Percentiles rank a stretch among this genome's conserved stretches.
phyloP scores from a whole-genome alignment of 2,329 filamentous ascomycete genomes.

The Coniochaeta ligniaria region DNA sequence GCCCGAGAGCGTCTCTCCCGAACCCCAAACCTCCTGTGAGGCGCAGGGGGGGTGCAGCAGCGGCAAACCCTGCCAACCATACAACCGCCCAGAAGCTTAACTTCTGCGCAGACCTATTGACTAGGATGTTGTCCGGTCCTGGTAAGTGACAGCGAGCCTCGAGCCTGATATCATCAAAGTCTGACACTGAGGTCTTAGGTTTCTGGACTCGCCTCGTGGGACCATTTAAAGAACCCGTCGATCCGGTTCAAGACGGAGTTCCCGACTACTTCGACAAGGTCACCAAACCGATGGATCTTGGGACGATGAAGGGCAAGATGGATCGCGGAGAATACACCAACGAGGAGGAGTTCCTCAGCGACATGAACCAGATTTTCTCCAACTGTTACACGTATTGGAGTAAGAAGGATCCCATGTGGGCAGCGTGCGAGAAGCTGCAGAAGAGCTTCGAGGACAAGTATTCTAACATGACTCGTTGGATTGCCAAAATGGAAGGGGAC shows the following conservation, averaged over 20 bases:
- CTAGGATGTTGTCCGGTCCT: slow-evolving; percentile 54
- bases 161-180: background rate
- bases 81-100: slow-evolving; percentile 39
- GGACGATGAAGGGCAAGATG: slow-evolving; percentile 54
- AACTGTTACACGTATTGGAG: slow-evolving; percentile 61
- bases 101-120: slow-evolving; percentile 51
- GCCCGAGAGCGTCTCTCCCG: slow-evolving; percentile 21
- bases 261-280: slow-evolving; percentile 56
- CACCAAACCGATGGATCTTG: slow-evolving; percentile 55
- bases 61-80: slow-evolving; percentile 19
- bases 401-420: slow-evolving; percentile 46
- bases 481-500: slow-evolving; percentile 42
- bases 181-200: slow-evolving; percentile 26
- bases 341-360: slow-evolving; percentile 46
- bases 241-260: slow-evolving; percentile 39
- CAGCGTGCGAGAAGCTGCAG: slow-evolving; percentile 49
- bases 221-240: slow-evolving; percentile 42
- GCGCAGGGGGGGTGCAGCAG: slow-evolving; percentile 20
- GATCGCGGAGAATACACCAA: slow-evolving; percentile 41
- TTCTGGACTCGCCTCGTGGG: slow-evolving; percentile 62
- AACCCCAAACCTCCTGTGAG: slow-evolving; percentile 18
- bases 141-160: slow-evolving; percentile 29
- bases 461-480: slow-evolving; percentile 51
- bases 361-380: slow-evolving; percentile 55
- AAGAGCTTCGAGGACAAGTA: slow-evolving; percentile 40